Evolutionary conservation across 768 basidiomycete species (phyloP).

Genomic region (Trametes elegans): DNA sequence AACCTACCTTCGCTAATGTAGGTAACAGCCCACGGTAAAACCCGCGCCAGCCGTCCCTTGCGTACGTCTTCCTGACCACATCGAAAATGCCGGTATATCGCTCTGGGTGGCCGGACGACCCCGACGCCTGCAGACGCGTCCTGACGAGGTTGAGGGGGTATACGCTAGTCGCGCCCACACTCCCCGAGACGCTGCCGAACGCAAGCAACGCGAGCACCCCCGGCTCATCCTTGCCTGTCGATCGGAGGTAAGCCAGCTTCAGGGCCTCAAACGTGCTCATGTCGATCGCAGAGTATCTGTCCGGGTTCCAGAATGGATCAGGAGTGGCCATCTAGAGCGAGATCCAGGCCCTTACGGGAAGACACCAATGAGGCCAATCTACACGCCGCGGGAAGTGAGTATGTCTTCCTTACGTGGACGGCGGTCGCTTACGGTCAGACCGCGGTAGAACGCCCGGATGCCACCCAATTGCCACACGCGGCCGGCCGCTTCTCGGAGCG

Average conservation of each 20-base stretch:
- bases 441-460: slow-evolving; percentile 84
- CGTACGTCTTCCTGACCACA: slow-evolving; percentile 76
- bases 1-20: slow-evolving; percentile 81
- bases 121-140: slow-evolving; percentile 94
- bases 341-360: slow-evolving; percentile 70
- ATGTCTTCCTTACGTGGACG: slow-evolving; percentile 4
- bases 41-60: slow-evolving; percentile 87
- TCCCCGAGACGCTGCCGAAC: slow-evolving; percentile 91
- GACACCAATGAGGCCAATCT: slow-evolving; percentile 95
- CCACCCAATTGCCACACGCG: slow-evolving; percentile 81
- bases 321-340: background rate
- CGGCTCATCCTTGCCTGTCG: slow-evolving; percentile 86
- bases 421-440: slow-evolving; percentile 66
- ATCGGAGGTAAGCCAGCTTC: slow-evolving; percentile 85
- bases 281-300: slow-evolving; percentile 89
- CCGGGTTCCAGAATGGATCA: slow-evolving; percentile 1
- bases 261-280: slow-evolving; percentile 97
- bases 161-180: slow-evolving; percentile 90
- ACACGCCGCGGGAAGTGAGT: slow-evolving; percentile 18
- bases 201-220: slow-evolving; percentile 83
- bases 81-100: slow-evolving; percentile 86
- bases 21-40: slow-evolving; percentile 93
- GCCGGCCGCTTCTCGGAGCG: slow-evolving; percentile 59
- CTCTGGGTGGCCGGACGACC: slow-evolving; percentile 92
- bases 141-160: slow-evolving; percentile 92